Evolutionary conservation across 163 green algal species (phyloP).

Genomic region (Scenedesmus sp.): DNA sequence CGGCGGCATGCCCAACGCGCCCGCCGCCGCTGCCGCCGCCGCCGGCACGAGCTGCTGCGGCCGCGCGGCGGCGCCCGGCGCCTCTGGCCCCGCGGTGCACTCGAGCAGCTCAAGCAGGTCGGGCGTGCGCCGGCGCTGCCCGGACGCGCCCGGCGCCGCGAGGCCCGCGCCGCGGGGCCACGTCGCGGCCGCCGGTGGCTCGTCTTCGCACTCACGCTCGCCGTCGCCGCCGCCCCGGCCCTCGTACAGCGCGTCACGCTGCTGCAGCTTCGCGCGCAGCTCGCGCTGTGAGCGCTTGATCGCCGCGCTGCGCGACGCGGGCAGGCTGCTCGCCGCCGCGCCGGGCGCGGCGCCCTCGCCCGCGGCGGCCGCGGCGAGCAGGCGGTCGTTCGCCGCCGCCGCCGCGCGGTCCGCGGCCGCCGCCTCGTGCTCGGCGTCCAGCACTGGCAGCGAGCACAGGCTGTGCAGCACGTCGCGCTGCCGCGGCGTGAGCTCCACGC

Average conservation of each 20-base stretch:
- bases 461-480: slow-evolving; percentile 7
- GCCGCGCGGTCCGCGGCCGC: slow-evolving; percentile 6
- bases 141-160: background rate
- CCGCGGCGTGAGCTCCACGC: background rate
- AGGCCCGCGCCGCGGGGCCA: background rate
- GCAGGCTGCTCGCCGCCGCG: background rate
- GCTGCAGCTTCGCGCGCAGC: slow-evolving; percentile 10
- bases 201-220: background rate
- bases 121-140: slow-evolving; percentile 14
- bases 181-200: background rate
- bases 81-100: slow-evolving; percentile 19
- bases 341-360: background rate
- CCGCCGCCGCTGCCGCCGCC: background rate
- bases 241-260: too few relatives aligned
- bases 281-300: slow-evolving; percentile 3
- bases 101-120: slow-evolving; percentile 34
- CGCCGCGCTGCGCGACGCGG: slow-evolving; percentile 2
- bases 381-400: slow-evolving; percentile 17
- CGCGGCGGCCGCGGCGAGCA: background rate
- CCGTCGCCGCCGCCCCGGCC: background rate
- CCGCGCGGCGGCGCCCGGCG: background rate
- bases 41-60: background rate
- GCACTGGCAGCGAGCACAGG: slow-evolving; percentile 16
- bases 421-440: slow-evolving; percentile 16
- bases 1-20: background rate